Evolutionary conservation across 495 filamentous ascomycete genomes (phyloP), one percentile per base, ranked within the genome.

Genomic region (Extremus antarcticus): DNA sequence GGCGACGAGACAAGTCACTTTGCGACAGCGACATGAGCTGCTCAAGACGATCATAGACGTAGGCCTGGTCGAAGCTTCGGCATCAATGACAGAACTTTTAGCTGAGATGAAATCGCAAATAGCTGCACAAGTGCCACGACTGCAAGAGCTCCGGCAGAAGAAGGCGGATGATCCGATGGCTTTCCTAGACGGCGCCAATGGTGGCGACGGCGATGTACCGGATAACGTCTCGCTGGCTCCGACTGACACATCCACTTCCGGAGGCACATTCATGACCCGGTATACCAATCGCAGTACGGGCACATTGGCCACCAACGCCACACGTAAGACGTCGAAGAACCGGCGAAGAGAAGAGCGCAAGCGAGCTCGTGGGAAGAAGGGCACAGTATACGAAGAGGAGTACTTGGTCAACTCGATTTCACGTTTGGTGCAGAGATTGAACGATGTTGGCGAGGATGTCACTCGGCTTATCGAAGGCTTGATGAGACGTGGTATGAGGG

Each of bases 361-460:
- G 79, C 78, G 89, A 7, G 92, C 92, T 0, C 77, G 87, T 23
- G 92, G 92, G 15, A 88, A 94, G 68, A 95, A 96, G 75, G 92
- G 92, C 16, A 95, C 84, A 41, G 85, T 98, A 3, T 98, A 97
- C 66, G 92, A 98, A 64, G 92, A 97, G 67, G 92, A 96, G 69
- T 97, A 98, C 66, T 76, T 98, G 11, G 82, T 95, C 43, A 91
- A 87, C 63, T 88, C 83, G 58, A 81, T 95, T 32, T 75, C 84
- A n/a, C 73, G 92, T 35, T 73, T 97, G 39, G 79, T 94, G 21
- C 88, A 95, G 64, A 75, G 90, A 19, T 79, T 95, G n/a, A 88
- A 90, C 65, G 70, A 71, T 9, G 73, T 83, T 1, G 73, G 78
- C 17, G 70, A 73, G 0, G 92, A 97, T 60, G 78, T 86, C 0